These are phyloP conservation scores for Asterochloris sp. DNA, from an alignment of 139 green algal species.

Conservation along the genomic window DNA sequence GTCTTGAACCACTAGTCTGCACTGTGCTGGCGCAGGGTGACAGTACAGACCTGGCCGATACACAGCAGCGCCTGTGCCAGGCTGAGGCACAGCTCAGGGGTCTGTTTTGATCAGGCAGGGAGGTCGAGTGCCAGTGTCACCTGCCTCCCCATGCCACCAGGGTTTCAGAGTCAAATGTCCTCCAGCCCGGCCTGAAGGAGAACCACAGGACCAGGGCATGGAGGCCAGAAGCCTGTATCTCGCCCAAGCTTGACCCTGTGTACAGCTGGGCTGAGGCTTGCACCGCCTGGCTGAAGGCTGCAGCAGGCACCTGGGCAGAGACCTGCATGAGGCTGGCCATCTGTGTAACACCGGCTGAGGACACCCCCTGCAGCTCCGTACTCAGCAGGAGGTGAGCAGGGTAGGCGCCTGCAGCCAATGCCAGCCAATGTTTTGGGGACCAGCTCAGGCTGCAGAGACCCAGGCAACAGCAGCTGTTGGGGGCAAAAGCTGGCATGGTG, in stretches of 20 bases:
- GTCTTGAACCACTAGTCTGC: too few species aligned
- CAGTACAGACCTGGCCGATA: too few species aligned
- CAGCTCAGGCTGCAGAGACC: background rate
- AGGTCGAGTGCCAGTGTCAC: too few species aligned
- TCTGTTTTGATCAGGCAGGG: too few species aligned
- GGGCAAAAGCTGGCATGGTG: background rate
- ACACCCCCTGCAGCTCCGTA: too few species aligned
- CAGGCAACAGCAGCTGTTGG: background rate
- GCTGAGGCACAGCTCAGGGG: too few species aligned
- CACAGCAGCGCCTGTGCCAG: too few species aligned
- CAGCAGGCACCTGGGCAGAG: background rate
- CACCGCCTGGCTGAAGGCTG: background rate
- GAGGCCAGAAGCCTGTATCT: background rate
- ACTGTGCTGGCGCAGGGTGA: too few species aligned
- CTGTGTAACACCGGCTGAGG: background rate
- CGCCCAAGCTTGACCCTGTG: background rate
- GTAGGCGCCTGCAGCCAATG: too few species aligned
- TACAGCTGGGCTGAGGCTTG: conserved; percentile 1
- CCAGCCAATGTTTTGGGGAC: background rate
- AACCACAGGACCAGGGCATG: conserved; percentile 4
- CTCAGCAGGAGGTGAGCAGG: too few species aligned
- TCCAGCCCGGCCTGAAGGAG: conserved; percentile 4
- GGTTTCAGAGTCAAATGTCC: conserved; percentile 7
- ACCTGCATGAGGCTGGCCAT: background rate
- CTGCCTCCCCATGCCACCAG: conserved; percentile 15